These are phyloP conservation scores for Glycine latifolia DNA, from an alignment of 306 rosid species.

Conservation along the genomic window DNA sequence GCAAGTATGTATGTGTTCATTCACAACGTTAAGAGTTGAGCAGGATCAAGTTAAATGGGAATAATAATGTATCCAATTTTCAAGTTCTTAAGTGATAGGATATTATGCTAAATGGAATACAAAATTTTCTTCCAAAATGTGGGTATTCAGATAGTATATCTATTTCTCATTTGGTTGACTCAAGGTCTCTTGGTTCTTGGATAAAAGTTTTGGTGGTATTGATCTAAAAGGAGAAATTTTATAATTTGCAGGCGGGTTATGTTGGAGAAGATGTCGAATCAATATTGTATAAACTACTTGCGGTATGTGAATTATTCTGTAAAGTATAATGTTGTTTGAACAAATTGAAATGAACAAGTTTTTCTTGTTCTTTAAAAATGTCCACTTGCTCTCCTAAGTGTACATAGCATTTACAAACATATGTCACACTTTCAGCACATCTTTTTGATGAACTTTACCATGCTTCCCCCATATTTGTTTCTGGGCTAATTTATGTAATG, in stretches of 20 bases:
- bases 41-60: slow-evolving; percentile 11
- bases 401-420: neutral
- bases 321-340: slow-evolving; percentile 21
- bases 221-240: slow-evolving; percentile 49
- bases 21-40: neutral
- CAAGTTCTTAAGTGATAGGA: slow-evolving; percentile 16
- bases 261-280: slow-evolving; percentile 97
- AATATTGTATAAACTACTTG: slow-evolving; percentile 79
- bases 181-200: slow-evolving; percentile 24
- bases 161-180: slow-evolving; percentile 7
- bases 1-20: slow-evolving; percentile 50
- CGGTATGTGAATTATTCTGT: slow-evolving; percentile 59
- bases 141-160: slow-evolving; percentile 1
- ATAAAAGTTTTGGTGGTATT: slow-evolving; percentile 19
- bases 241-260: slow-evolving; percentile 83
- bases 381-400: neutral
- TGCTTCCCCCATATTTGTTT: neutral
- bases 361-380: neutral
- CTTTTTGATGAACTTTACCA: neutral
- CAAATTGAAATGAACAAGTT: neutral
- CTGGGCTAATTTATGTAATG: neutral
- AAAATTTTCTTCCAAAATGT: slow-evolving; percentile 1
- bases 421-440: neutral
- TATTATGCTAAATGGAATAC: neutral
- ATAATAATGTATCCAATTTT: slow-evolving; percentile 16